Conservation (phyloP, 2,329 filamentous ascomycete genomes). For the Alternaria arborescens region DNA sequence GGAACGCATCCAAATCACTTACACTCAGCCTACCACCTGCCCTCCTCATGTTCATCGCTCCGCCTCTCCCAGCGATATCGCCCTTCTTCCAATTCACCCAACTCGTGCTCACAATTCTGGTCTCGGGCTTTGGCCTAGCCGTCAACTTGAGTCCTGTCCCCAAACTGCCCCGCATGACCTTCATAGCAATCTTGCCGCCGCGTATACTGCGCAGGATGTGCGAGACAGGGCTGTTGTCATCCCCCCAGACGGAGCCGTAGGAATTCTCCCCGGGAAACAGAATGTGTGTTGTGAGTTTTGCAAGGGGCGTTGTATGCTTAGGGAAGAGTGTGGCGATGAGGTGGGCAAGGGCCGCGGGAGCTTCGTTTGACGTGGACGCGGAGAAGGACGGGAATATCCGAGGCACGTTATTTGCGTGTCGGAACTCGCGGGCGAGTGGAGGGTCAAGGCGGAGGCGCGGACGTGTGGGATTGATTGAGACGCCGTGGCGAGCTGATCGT, state of each 20-base stretch:
- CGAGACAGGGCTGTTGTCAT: slow-evolving; percentile 49
- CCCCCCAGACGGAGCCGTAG: slow-evolving; percentile 52
- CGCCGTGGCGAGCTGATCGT: slow-evolving; percentile 4
- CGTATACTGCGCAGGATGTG: slow-evolving; percentile 50
- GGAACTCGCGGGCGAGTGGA: slow-evolving; percentile 3
- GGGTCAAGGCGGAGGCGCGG: slow-evolving; percentile 29
- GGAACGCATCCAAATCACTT: slow-evolving; percentile 14
- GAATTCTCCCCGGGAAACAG: slow-evolving; percentile 51
- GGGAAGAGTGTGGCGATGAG: slow-evolving; percentile 47
- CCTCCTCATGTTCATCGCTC: background rate
- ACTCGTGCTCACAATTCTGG: slow-evolving; percentile 32
- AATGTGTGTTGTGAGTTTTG: slow-evolving; percentile 51
- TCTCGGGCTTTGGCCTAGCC: slow-evolving; percentile 26
- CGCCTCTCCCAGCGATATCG: background rate
- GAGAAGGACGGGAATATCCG: slow-evolving; percentile 23
- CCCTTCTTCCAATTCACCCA: slow-evolving; percentile 37
- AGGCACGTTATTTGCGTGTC: background rate
- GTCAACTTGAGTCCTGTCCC: slow-evolving; percentile 27
- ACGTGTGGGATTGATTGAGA: slow-evolving; percentile 16
- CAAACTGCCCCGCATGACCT: slow-evolving; percentile 24
- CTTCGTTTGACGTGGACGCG: slow-evolving; percentile 22
- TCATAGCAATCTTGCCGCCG: slow-evolving; percentile 47
- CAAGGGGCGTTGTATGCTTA: slow-evolving; percentile 21
- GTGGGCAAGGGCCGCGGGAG: slow-evolving; percentile 41
- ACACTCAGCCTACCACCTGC: slow-evolving; percentile 5